These are phyloP conservation scores for Multifurca ochricompacta DNA, from an alignment of 768 basidiomycete species.

Conservation along the genomic window DNA sequence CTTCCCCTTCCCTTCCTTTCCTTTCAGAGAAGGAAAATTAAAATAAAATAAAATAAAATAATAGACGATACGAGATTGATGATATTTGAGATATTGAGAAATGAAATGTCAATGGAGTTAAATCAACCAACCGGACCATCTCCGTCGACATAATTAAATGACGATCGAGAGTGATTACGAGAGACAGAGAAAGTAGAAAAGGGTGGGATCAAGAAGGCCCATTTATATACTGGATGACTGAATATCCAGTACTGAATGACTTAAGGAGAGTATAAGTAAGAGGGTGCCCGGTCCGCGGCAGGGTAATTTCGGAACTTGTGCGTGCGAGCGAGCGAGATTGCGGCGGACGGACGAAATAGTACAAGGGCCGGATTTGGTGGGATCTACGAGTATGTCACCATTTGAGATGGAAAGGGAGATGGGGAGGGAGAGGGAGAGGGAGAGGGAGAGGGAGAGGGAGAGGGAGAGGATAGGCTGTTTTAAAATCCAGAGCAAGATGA, in stretches of 20 bases:
- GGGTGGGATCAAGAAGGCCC: too few relatives aligned
- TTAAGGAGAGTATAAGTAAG: neutral
- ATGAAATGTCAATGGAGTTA: neutral
- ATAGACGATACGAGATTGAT: too few relatives aligned
- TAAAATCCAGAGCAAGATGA: too few relatives aligned
- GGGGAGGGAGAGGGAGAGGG: neutral
- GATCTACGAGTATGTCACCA: slow-evolving; percentile 7
- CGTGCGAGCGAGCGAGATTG: too few relatives aligned
- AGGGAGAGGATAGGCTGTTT: neutral
- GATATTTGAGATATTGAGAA: too few relatives aligned
- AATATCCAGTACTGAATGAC: too few relatives aligned
- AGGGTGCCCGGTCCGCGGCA: neutral
- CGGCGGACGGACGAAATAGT: slow-evolving; percentile 6
- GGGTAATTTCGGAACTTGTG: slow-evolving; percentile 6
- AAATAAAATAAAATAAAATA: too few relatives aligned
- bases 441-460: neutral
- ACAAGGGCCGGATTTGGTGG: slow-evolving; percentile 9
- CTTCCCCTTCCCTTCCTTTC: too few relatives aligned
- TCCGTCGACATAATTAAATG: neutral
- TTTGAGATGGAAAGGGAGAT: neutral
- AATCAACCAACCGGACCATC: too few relatives aligned
- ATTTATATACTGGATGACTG: too few relatives aligned
- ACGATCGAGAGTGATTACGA: slow-evolving; percentile 9
- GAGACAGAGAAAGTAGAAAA: slow-evolving; percentile 6
- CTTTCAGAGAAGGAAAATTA: too few relatives aligned